Conservation (phyloP, 2,329 filamentous ascomycete genomes). For the Talaromyces sp. region DNA sequence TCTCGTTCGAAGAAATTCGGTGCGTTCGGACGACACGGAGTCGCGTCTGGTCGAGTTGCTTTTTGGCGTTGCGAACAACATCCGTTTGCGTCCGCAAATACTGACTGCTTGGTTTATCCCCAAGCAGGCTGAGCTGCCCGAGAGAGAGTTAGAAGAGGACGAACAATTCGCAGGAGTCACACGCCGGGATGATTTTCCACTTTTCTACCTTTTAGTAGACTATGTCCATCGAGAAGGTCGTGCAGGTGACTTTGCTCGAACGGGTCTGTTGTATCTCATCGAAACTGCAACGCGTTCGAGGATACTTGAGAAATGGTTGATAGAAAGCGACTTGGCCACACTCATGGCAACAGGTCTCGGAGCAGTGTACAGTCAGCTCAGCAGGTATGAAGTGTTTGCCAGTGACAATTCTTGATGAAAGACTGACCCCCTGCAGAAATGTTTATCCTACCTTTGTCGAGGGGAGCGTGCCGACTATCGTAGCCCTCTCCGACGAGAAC, state of each 20-base stretch:
- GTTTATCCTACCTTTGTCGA: constrained; percentile 75
- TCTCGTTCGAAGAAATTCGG: constrained; percentile 68
- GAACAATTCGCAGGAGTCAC: constrained; percentile 78
- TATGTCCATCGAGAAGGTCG: constrained; percentile 95
- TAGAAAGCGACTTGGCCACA: constrained; percentile 92
- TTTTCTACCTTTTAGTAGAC: constrained; percentile 94
- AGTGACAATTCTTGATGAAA: not conserved
- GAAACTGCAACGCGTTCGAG: constrained; percentile 83
- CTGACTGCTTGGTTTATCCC: constrained; percentile 88
- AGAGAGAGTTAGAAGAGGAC: constrained; percentile 48
- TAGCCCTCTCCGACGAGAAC: constrained; percentile 85
- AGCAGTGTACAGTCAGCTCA: constrained; percentile 67
- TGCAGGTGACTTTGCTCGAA: constrained; percentile 92
- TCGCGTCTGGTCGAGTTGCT: constrained; percentile 85
- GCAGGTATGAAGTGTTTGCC: constrained; percentile 45
- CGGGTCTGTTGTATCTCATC: constrained; percentile 90
- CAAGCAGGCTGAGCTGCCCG: constrained; percentile 38
- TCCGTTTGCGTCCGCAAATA: constrained; percentile 81
- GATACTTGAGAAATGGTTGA: constrained; percentile 88
- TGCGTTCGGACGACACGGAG: constrained; percentile 74
- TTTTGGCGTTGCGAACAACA: constrained; percentile 96
- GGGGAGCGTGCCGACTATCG: constrained; percentile 69
- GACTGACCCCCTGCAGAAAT: constrained; percentile 53
- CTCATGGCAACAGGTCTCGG: constrained; percentile 95
- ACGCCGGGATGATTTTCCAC: constrained; percentile 86